Conservation (phyloP, 345 rosid genomes). For the Hibiscus trionum region DNA sequence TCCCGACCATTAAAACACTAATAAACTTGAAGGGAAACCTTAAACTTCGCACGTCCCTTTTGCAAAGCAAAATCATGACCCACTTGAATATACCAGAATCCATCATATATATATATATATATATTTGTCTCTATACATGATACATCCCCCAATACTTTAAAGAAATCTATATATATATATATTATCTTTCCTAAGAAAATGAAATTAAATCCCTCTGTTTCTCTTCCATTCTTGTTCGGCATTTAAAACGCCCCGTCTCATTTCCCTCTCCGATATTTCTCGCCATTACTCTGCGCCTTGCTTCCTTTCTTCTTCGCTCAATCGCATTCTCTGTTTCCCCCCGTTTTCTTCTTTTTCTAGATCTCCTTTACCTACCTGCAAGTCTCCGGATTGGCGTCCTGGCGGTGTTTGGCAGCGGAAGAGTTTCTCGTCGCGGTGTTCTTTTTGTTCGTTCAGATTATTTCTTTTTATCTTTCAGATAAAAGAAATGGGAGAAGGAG, state of each 20-base stretch:
- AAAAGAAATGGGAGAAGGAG: slow-evolving; percentile 30
- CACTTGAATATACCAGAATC: slow-evolving; percentile 10
- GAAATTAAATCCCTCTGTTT: neutral
- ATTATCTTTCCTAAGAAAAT: neutral
- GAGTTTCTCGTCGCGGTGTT: neutral
- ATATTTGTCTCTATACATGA: neutral
- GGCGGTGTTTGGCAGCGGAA: neutral
- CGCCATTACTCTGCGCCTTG: neutral
- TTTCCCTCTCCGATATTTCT: neutral
- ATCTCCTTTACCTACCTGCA: neutral
- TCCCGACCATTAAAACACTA: no score
- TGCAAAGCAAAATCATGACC: neutral
- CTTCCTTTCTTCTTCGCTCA: neutral
- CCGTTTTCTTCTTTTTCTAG: no score
- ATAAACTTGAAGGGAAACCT: neutral
- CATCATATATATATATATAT: no score
- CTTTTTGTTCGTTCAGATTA: neutral
- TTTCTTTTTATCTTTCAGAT: neutral
- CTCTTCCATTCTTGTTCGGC: neutral
- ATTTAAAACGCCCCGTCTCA: neutral
- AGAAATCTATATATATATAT: neutral
- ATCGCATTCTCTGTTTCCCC: neutral
- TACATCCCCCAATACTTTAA: neutral
- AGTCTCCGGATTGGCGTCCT: neutral
- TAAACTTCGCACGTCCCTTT: neutral